Base-by-base conservation (phyloP, 164 flowering plant genomes). In the Magnolia officinalis region DNA sequence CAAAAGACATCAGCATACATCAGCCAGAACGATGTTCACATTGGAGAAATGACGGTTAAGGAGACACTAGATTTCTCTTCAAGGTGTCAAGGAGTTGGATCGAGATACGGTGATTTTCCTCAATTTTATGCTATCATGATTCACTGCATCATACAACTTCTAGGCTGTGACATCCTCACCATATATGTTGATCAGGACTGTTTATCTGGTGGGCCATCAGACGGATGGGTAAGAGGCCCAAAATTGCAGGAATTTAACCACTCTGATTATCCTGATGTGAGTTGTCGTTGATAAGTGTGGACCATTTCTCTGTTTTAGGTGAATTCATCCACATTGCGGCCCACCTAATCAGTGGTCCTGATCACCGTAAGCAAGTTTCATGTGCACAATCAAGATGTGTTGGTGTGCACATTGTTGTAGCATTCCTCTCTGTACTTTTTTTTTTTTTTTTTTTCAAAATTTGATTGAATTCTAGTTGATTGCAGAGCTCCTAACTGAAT, bases 21-120 rank as follows among this genome's bases (percentile, higher is more conserved):
- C 45, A 94, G 99, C 81, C 99, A 96, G 78, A 88, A 90, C 77
- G 98, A 96, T 79, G 93, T 94, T 72, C 98, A 96, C 79, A 81
- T 90, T 0, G 98, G 95, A 74, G 93, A 86, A 80, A 88, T 96
- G 93, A 96, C 99, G 3, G 99, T 96, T 0, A 93, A 90, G 84
- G 99, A 96, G 84, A 94, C 97, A 20, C 80, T 96, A 6, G 99
- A 94, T 86, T 96, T 94, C 88, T 96, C 99, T 0, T 95, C 99
- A 0, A 86, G 98, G 52, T 96, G 96, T 78, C 99, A 88, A 81
- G 99, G 99, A 1, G 94, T 96, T 52, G 99, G 98, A 19, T 83
- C 91, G 11, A 80, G 94, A 83, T 91, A 93, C 70, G 99, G 99
- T 96, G 88, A 64, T 24, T 58, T 63, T 8, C 67, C 70, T 67